A percentile compares a stretch with the other conserved stretches of the same genome.
phyloP scores from a whole-genome alignment of 495 filamentous ascomycete genomes.

The Tuber indicum region DNA sequence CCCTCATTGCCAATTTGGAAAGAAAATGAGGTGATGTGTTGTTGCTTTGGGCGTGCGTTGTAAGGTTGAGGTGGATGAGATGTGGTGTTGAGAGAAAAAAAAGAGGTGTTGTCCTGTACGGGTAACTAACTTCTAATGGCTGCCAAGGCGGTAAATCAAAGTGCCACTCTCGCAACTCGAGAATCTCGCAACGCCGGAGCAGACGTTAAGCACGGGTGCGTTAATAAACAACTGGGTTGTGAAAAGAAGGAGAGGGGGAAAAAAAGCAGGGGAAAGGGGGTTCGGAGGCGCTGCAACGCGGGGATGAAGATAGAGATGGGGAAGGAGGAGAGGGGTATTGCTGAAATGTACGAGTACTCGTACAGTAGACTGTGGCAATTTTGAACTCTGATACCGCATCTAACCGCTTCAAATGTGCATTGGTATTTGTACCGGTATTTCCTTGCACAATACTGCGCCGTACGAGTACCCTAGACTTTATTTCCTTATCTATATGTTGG shows the following conservation, averaged over 20 bases:
- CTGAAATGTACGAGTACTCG: background rate
- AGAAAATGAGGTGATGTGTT: no score
- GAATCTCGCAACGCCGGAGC: no score
- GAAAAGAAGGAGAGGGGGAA: background rate
- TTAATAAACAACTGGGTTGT: background rate
- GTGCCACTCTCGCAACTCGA: no score
- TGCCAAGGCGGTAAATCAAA: no score
- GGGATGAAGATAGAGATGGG: background rate
- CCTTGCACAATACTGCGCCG: background rate
- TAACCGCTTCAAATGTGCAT: background rate
- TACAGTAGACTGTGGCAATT: background rate
- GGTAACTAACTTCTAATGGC: no score
- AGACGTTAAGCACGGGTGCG: background rate
- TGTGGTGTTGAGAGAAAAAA: no score
- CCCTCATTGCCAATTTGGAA: no score
- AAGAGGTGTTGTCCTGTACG: no score
- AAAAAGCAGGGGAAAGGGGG: constrained; percentile 3
- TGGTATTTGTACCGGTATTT: background rate
- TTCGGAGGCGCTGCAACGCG: background rate
- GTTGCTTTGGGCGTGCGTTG: no score
- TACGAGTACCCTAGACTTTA: background rate
- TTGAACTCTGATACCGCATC: background rate
- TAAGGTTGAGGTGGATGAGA: no score
- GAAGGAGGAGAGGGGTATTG: background rate
- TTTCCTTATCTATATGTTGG: background rate